Percentiles rank a stretch among this genome's conserved stretches.
These are phyloP conservation scores for Hyphodiscus sp. DNA, from an alignment of 2,329 filamentous ascomycete species.

Conservation along the genomic window DNA sequence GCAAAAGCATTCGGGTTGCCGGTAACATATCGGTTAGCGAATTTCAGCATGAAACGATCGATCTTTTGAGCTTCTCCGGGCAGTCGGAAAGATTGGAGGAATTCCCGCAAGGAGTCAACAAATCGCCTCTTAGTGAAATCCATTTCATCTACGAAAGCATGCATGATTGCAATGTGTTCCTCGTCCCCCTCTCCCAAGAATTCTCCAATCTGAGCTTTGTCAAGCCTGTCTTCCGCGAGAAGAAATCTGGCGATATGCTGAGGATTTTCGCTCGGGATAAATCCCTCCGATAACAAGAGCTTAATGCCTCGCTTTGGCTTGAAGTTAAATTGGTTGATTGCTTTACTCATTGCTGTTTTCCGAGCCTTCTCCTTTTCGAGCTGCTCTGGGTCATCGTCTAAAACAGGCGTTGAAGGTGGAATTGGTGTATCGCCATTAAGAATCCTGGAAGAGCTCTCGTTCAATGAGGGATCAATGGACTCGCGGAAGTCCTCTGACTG, in stretches of 20 bases:
- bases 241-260: slow-evolving; percentile 82
- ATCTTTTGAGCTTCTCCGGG: slow-evolving; percentile 98
- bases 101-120: slow-evolving; percentile 83
- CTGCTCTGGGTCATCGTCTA: slow-evolving; percentile 87
- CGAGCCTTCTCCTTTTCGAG: slow-evolving; percentile 91
- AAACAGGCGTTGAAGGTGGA: slow-evolving; percentile 58
- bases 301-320: slow-evolving; percentile 95
- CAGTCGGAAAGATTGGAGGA: slow-evolving; percentile 88
- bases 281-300: slow-evolving; percentile 72
- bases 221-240: slow-evolving; percentile 71
- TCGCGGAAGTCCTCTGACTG: slow-evolving; percentile 55
- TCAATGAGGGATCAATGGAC: slow-evolving; percentile 67
- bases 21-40: slow-evolving; percentile 89
- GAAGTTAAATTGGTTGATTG: slow-evolving; percentile 90
- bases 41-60: slow-evolving; percentile 98
- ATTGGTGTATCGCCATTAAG: slow-evolving; percentile 47
- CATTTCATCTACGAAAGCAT: slow-evolving; percentile 94
- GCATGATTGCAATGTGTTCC: slow-evolving; percentile 95
- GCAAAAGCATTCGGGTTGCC: slow-evolving; percentile 97
- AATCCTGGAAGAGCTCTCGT: slow-evolving; percentile 54
- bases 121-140: slow-evolving; percentile 88
- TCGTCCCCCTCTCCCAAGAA: slow-evolving; percentile 90
- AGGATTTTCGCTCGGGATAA: slow-evolving; percentile 73
- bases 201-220: slow-evolving; percentile 90
- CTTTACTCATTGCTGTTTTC: slow-evolving; percentile 87